phyloP scores from a whole-genome alignment of 1,139 yeast species.

The Diutina ranongensis region DNA sequence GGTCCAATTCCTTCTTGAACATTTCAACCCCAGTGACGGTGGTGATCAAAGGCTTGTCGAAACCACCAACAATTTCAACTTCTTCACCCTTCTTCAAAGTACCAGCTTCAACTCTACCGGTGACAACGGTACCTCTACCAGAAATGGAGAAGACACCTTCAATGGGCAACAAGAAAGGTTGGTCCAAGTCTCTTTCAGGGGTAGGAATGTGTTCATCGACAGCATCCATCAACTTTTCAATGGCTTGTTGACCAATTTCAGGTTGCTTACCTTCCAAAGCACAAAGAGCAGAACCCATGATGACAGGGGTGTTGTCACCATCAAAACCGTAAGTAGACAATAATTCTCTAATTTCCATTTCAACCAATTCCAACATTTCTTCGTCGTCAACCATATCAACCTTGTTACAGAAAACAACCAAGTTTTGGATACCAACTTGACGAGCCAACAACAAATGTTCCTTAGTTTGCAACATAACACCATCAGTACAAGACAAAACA shows the following conservation, averaged over 20 bases:
- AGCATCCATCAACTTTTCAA: constrained; percentile 75
- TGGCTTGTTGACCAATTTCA: constrained; percentile 86
- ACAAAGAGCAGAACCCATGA: constrained; percentile 98
- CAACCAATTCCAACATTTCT: constrained; percentile 96
- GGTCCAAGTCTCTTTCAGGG: constrained; percentile 90
- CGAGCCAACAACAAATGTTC: constrained; percentile 97
- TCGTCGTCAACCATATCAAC: constrained; percentile 97
- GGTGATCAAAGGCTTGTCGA: constrained; percentile 79
- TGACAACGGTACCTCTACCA: constrained; percentile 99
- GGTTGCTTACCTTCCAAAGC: constrained; percentile 84
- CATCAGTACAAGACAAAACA: constrained; percentile 98
- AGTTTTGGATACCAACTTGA: constrained; percentile 97
- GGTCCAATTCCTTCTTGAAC: constrained; percentile 97
- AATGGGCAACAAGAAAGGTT: constrained; percentile 94
- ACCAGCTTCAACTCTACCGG: constrained; percentile 99
- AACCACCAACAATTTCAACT: constrained; percentile 90
- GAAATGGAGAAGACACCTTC: constrained; percentile 97
- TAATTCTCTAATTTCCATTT: constrained; percentile 99
- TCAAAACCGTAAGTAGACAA: constrained; percentile 86
- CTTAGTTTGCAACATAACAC: constrained; percentile 99
- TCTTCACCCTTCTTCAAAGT: constrained; percentile 95
- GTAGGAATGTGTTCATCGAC: constrained; percentile 94
- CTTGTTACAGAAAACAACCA: constrained; percentile 96
- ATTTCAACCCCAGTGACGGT: constrained; percentile 97
- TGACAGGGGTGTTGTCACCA: constrained; percentile 95